Percentiles rank a stretch among this genome's conserved stretches.
Conservation (phyloP, 495 filamentous ascomycete genomes). For the Sordaria brevicollis region DNA sequence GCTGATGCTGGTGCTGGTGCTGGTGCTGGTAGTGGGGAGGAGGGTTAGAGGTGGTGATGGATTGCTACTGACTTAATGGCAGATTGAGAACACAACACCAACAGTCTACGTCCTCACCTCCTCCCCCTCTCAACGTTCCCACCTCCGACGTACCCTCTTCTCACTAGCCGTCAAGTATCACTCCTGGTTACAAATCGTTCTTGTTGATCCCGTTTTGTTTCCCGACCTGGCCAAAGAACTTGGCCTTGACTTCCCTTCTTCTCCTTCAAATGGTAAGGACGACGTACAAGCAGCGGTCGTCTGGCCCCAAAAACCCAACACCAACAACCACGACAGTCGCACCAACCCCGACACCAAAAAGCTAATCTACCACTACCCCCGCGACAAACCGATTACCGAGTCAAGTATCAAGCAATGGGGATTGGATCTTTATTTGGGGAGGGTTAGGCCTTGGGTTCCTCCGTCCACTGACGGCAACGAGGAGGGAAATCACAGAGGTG, state of each 20-base stretch:
- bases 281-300: neutral
- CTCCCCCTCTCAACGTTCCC: constrained; percentile 15
- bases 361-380: constrained; percentile 24
- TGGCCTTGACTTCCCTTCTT: constrained; percentile 2
- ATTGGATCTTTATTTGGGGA: constrained; percentile 21
- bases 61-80: too few relatives aligned
- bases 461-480: constrained; percentile 18
- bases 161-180: constrained; percentile 28
- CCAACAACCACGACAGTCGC: neutral
- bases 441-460: constrained; percentile 24
- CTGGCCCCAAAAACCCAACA: neutral
- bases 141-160: constrained; percentile 21
- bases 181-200: constrained; percentile 27
- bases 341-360: constrained; percentile 14
- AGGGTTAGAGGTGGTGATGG: too few relatives aligned
- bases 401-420: constrained; percentile 20
- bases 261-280: too few relatives aligned
- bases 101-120: constrained; percentile 33
- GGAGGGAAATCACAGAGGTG: constrained; percentile 9
- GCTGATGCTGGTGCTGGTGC: too few relatives aligned
- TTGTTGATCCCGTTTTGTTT: constrained; percentile 34
- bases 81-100: constrained; percentile 23
- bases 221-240: constrained; percentile 24
- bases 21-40: too few relatives aligned
- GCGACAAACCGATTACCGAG: constrained; percentile 12